Percentiles rank a stretch among this genome's conserved stretches.
Conservation (phyloP, 805 yeast species). For the Kluyveromyces starmeri region DNA sequence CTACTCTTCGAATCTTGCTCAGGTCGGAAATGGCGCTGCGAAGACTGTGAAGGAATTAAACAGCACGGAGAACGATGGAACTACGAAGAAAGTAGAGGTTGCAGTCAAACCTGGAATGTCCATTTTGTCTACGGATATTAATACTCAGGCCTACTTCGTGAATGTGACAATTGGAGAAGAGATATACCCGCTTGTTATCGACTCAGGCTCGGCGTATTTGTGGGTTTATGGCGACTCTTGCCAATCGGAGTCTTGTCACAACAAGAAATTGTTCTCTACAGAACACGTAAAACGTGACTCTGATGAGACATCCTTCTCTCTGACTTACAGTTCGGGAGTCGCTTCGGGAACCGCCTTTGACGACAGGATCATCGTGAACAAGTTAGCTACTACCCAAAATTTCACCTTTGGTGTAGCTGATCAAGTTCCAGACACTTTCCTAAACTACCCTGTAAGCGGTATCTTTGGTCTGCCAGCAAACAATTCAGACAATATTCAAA, state of each 20-base stretch:
- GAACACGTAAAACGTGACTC: slow-evolving; percentile 7
- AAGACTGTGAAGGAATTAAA: neutral
- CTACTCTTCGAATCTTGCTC: neutral
- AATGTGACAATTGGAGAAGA: slow-evolving; percentile 33
- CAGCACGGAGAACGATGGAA: neutral
- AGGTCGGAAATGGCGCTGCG: neutral
- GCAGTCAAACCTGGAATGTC: slow-evolving; percentile 25
- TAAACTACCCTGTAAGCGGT: slow-evolving; percentile 46
- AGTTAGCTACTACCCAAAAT: slow-evolving; percentile 29
- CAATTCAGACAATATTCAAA: slow-evolving; percentile 30
- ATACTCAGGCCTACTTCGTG: slow-evolving; percentile 32
- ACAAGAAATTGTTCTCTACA: slow-evolving; percentile 26
- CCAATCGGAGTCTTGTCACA: slow-evolving; percentile 35
- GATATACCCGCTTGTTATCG: slow-evolving; percentile 46
- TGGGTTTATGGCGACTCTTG: slow-evolving; percentile 56
- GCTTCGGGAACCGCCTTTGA: slow-evolving; percentile 42
- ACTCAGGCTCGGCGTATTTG: slow-evolving; percentile 56
- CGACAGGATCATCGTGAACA: slow-evolving; percentile 28
- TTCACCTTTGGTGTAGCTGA: slow-evolving; percentile 47
- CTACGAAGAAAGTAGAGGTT: slow-evolving; percentile 9
- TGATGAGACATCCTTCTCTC: slow-evolving; percentile 32
- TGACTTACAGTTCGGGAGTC: slow-evolving; percentile 45
- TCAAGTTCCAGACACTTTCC: slow-evolving; percentile 44
- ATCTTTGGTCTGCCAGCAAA: slow-evolving; percentile 49
- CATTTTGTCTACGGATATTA: slow-evolving; percentile 18